A percentile compares a stretch with the other conserved stretches of the same genome.
Conservation (phyloP, 805 yeast species). For the Blastobotrys terrestris region DNA sequence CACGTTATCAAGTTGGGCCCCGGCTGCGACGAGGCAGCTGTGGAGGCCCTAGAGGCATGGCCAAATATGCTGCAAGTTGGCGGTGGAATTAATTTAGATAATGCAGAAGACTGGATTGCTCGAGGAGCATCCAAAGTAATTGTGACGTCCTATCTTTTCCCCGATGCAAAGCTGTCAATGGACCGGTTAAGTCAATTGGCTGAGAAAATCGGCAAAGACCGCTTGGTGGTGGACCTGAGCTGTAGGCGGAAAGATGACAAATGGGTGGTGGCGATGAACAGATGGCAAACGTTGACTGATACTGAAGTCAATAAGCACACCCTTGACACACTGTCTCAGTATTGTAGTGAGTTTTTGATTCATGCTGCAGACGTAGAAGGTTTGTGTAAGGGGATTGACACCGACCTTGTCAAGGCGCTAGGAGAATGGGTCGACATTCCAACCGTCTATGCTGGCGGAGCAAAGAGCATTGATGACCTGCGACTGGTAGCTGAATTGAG, state of each 20-base stretch:
- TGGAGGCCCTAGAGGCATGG: slow-evolving; percentile 67
- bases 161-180: slow-evolving; percentile 47
- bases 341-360: slow-evolving; percentile 80
- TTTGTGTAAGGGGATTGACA: slow-evolving; percentile 86
- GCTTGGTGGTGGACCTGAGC: slow-evolving; percentile 82
- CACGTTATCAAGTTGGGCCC: slow-evolving; percentile 92
- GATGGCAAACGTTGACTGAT: slow-evolving; percentile 89
- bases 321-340: slow-evolving; percentile 47
- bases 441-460: slow-evolving; percentile 97
- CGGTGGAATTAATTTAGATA: slow-evolving; percentile 77
- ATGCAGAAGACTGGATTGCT: slow-evolving; percentile 75
- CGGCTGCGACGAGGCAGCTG: slow-evolving; percentile 77
- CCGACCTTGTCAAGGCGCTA: slow-evolving; percentile 59
- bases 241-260: slow-evolving; percentile 52
- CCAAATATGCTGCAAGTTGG: slow-evolving; percentile 77
- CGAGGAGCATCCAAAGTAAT: slow-evolving; percentile 79
- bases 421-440: slow-evolving; percentile 76
- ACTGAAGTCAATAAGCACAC: slow-evolving; percentile 49
- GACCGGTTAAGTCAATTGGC: slow-evolving; percentile 49
- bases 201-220: slow-evolving; percentile 51
- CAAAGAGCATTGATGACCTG: slow-evolving; percentile 65
- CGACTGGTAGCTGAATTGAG: slow-evolving; percentile 61
- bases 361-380: slow-evolving; percentile 99
- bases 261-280: slow-evolving; percentile 97
- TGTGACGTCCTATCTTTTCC: slow-evolving; percentile 87